Evolutionary conservation across 495 filamentous ascomycete genomes (phyloP).

Genomic region (Pyrenula aspistea): DNA sequence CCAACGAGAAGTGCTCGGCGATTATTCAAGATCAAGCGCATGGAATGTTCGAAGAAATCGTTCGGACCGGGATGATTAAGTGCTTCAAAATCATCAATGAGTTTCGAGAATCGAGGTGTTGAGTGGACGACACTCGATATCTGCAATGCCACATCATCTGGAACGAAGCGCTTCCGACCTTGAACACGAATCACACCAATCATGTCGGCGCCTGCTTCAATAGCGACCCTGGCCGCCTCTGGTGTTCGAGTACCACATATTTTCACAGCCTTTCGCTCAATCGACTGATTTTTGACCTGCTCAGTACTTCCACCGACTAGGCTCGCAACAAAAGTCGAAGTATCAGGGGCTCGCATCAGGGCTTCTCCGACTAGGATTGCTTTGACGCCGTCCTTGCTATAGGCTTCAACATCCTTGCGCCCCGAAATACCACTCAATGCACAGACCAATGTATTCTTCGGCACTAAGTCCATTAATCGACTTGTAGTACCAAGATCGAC

Average conservation of each 20-base stretch:
- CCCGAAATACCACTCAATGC: constrained; percentile 90
- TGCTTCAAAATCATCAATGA: constrained; percentile 10
- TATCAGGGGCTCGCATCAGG: constrained; percentile 77
- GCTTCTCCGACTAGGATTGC: constrained; percentile 93
- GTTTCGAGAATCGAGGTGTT: constrained; percentile 31
- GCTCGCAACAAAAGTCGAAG: constrained; percentile 66
- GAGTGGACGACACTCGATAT: constrained; percentile 71
- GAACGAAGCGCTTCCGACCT: constrained; percentile 66
- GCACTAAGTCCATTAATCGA: constrained; percentile 74
- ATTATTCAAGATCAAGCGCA: constrained; percentile 35
- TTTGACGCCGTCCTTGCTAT: constrained; percentile 78
- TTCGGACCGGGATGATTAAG: constrained; percentile 30
- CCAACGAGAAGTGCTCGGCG: constrained; percentile 73
- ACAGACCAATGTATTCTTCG: constrained; percentile 78
- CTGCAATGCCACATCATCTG: constrained; percentile 58
- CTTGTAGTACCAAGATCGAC: constrained; percentile 93
- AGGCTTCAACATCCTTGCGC: constrained; percentile 80
- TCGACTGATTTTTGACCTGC: constrained; percentile 11
- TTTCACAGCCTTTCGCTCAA: constrained; percentile 49
- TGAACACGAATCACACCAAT: constrained; percentile 86
- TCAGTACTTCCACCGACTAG: constrained; percentile 52
- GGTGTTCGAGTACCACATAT: constrained; percentile 88
- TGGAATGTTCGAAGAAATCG: constrained; percentile 52
- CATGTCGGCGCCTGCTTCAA: constrained; percentile 81
- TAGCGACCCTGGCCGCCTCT: constrained; percentile 67